phyloP scores from a whole-genome alignment of 768 basidiomycete species.

The Saitozyma sp. region DNA sequence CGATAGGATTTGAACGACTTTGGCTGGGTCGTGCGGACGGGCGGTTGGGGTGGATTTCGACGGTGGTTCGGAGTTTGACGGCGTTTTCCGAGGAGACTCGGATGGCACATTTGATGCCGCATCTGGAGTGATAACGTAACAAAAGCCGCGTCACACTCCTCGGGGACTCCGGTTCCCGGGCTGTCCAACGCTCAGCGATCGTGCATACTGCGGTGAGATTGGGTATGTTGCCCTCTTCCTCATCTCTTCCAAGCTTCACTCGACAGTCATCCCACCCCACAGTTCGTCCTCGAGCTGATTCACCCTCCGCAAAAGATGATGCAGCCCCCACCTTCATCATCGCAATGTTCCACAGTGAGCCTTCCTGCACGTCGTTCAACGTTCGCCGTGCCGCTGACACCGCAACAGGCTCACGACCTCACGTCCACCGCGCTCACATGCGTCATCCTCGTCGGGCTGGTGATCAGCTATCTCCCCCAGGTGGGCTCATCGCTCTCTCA shows the following conservation, averaged over 20 bases:
- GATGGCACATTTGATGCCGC: neutral
- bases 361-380: no score
- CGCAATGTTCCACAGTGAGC: constrained; percentile 15
- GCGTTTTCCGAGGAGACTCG: neutral
- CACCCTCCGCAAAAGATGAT: neutral
- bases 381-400: no score
- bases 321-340: constrained; percentile 3
- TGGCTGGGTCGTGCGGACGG: constrained; percentile 1
- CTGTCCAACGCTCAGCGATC: neutral
- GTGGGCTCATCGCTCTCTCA: constrained; percentile 51
- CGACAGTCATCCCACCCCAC: neutral
- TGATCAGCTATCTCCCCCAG: constrained; percentile 83
- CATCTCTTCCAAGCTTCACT: neutral
- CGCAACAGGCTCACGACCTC: constrained; percentile 68
- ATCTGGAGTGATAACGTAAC: neutral
- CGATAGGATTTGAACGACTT: neutral
- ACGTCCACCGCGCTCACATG: constrained; percentile 66
- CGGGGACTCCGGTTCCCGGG: neutral
- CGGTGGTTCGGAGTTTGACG: constrained; percentile 4
- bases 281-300: no score
- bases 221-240: no score
- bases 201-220: neutral
- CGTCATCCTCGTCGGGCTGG: constrained; percentile 68
- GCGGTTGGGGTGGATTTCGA: constrained; percentile 3
- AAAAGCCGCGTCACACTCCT: neutral